Percentiles rank a stretch among this genome's conserved stretches.
Evolutionary conservation across 352 stramenopile species (phyloP).

Genomic region (Peronospora tabacina): DNA sequence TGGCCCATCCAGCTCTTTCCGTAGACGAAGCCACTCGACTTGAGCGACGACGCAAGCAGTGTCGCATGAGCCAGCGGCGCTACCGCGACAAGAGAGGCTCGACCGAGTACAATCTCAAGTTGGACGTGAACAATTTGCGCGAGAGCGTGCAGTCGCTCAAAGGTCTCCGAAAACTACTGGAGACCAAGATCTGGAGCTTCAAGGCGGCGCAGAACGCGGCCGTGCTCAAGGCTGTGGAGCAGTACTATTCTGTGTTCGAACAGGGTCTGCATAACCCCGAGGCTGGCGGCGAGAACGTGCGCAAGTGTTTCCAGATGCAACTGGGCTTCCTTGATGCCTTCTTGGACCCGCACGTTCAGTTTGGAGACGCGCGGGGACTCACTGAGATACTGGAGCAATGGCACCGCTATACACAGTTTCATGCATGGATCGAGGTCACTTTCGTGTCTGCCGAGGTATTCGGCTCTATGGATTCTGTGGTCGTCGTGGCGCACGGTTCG

Average conservation of each 20-base stretch:
- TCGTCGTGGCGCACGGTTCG: constrained; percentile 43
- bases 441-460: constrained; percentile 39
- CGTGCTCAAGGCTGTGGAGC: constrained; percentile 54
- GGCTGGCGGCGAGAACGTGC: constrained; percentile 32
- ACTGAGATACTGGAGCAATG: no score
- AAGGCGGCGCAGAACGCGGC: constrained; percentile 29
- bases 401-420: no score
- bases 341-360: no score
- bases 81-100: constrained; percentile 71
- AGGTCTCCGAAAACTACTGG: constrained; percentile 36
- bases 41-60: constrained; percentile 36
- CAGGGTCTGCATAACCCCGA: constrained; percentile 44
- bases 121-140: constrained; percentile 57
- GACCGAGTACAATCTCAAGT: constrained; percentile 56
- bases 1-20: no score
- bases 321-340: no score
- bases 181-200: constrained; percentile 43
- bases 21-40: no score
- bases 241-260: constrained; percentile 61
- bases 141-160: constrained; percentile 52
- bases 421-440: constrained; percentile 36
- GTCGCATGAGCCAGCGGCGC: constrained; percentile 61
- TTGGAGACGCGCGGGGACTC: no score
- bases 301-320: constrained; percentile 20
- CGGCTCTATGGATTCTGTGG: constrained; percentile 34